Base-by-base conservation (phyloP, 2,329 filamentous ascomycete species). In the Cladophialophora yegresii region DNA sequence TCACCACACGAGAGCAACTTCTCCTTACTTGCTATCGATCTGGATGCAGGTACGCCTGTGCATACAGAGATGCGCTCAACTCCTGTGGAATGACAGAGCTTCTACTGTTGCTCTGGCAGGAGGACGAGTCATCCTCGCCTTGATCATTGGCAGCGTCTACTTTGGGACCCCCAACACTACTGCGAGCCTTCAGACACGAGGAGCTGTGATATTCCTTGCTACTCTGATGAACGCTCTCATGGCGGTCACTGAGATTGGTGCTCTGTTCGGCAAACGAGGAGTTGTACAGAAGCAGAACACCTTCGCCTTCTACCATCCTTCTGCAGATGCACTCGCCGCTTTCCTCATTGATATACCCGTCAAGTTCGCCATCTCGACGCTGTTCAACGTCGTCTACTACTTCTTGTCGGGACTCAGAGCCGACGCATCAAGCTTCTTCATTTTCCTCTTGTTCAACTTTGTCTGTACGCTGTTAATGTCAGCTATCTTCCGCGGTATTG, bases 131-230 rank as follows among this genome's bases (percentile, higher is more conserved):
- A 70, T 80, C 0, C 85, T 87, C 69, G 86, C 87, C 0, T 74
- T 90, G 4, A 84, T 90, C 60, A 79, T 82, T 1, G 88, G 87
- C 6, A 89, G 86, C 0, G 78, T 90, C 1, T 90, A 89, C 75
- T 90, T 89, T 75, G 80, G 85, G 58, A 83, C 86, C 0, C 82
- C 86, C 0, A 64, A 77, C 30, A 85, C 82, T 54, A 84, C 85
- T 0, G 79, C 75, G 0, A 87, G 87, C 13, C 73, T 90, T 0
- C 89, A 89, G 72, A 72, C 84, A 69, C 88, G 88, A 70, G 81
- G 82, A 0, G 87, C 87, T 56, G 83, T 86, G 0, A 75, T 88
- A 4, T 90, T 90, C 78, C 82, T 89, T 50, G 78, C 86, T 0
- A 76, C 89, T 0, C 77, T 90, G 0, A 87, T 83, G 73, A 86